Evolutionary conservation across 2,329 filamentous ascomycete species (phyloP).

Genomic region (Fusarium sp.): DNA sequence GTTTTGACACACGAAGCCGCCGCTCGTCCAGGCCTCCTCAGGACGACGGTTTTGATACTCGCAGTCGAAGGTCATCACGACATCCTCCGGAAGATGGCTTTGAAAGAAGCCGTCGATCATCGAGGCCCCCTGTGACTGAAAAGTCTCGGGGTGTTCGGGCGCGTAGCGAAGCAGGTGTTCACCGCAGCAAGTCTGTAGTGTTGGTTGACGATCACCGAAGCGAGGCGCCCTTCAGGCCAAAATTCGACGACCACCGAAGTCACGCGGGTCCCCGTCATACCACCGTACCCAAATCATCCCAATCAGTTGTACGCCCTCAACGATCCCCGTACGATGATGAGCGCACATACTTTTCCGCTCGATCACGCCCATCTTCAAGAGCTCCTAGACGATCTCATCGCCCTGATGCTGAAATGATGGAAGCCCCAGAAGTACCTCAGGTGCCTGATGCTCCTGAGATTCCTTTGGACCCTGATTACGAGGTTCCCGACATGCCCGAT

Average conservation of each 20-base stretch:
- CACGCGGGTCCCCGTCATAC: constrained; percentile 57
- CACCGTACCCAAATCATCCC: constrained; percentile 49
- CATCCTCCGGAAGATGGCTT: constrained; percentile 51
- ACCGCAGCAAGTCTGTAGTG: constrained; percentile 49
- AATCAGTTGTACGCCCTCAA: constrained; percentile 45
- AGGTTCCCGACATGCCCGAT: constrained; percentile 37
- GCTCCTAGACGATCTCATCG: constrained; percentile 46
- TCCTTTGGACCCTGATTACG: constrained; percentile 37
- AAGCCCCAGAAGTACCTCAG: constrained; percentile 46
- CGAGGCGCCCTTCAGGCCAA: constrained; percentile 48
- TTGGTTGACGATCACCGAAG: constrained; percentile 63
- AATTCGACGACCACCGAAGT: constrained; percentile 60
- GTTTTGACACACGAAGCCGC: constrained; percentile 38
- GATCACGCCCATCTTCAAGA: constrained; percentile 50
- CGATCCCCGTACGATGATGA: constrained; percentile 54
- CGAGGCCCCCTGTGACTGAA: constrained; percentile 53
- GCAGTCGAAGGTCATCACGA: constrained; percentile 59
- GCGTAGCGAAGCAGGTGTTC: constrained; percentile 57
- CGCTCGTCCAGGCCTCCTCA: constrained; percentile 35
- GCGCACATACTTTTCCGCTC: constrained; percentile 62
- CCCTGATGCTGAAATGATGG: constrained; percentile 49
- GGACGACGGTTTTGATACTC: constrained; percentile 55
- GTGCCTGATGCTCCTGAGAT: constrained; percentile 38
- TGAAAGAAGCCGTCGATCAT: constrained; percentile 61
- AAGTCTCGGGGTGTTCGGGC: constrained; percentile 54